Evolutionary conservation across 805 yeast genomes (phyloP).

Genomic region (Scheffersomyces stipitis): DNA sequence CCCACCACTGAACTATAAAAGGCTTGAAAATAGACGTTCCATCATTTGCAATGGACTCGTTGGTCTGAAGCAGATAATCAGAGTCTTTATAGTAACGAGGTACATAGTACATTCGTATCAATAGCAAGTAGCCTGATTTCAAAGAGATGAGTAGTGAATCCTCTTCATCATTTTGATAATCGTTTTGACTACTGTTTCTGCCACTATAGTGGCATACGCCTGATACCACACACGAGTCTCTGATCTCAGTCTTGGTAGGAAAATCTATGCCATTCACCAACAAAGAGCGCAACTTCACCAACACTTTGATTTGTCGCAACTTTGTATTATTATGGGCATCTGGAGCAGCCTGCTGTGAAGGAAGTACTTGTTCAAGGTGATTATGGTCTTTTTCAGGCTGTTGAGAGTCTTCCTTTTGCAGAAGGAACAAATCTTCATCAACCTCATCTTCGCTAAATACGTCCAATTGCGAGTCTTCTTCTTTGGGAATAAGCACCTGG

Average conservation of each 20-base stretch:
- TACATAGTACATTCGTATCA: slow-evolving; percentile 39
- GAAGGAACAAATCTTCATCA: slow-evolving; percentile 14
- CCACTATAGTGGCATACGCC: no score
- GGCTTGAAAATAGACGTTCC: slow-evolving; percentile 34
- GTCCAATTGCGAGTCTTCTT: slow-evolving; percentile 39
- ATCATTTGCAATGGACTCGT: slow-evolving; percentile 4
- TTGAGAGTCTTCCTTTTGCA: not conserved
- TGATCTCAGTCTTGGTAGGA: slow-evolving; percentile 28
- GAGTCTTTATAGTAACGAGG: slow-evolving; percentile 30
- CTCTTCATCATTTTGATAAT: slow-evolving; percentile 18
- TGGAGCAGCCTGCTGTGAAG: no score
- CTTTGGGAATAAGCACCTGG: slow-evolving; percentile 29
- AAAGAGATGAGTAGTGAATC: slow-evolving; percentile 42
- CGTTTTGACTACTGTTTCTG: slow-evolving; percentile 12
- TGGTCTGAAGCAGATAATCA: slow-evolving; percentile 13
- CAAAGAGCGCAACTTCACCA: slow-evolving; percentile 33
- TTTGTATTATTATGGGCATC: no score
- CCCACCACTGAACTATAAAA: slow-evolving; percentile 54
- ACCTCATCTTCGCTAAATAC: slow-evolving; percentile 37
- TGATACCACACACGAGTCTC: slow-evolving; percentile 29
- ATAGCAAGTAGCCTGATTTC: slow-evolving; percentile 39
- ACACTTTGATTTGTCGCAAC: slow-evolving; percentile 18
- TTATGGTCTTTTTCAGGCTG: not conserved
- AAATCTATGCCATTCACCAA: slow-evolving; percentile 29
- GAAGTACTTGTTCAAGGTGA: not conserved